Base-by-base conservation (phyloP, 345 rosid species). In the Raphanus raphanistrum region DNA sequence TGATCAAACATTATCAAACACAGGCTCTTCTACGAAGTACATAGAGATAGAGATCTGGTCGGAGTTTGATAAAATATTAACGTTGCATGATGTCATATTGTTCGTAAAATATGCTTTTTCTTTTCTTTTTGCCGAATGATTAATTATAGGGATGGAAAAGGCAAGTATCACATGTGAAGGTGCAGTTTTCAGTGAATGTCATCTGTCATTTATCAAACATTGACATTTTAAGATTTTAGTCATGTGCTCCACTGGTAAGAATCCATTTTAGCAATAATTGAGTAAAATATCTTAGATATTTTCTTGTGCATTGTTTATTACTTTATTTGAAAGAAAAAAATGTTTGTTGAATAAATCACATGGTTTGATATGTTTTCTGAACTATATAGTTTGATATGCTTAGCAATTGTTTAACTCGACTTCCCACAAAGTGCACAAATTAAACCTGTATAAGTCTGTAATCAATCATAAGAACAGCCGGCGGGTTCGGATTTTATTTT, bases 231-330 rank as follows among this genome's bases (percentile, higher is more conserved):
- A 38, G 35, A 16, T 55, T 63, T 36, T 54, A 55, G 71, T 50
- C 80, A 77, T 71, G 80, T 71, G 80, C 80, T 71, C 59, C 50
- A 17, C 66, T 38, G 35, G 59, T 26, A 63, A 69, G 68, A 48
- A 69, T 71, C 50, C 16, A 0, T 63, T 70, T 29, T 57, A 63
- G 16, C 71, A 78, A 71, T 78, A 57, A 78, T 78, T 78, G 76
- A 71, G 72, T 78, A 55, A 77, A 64, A 68, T 71, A 77, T 77
- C 81, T 70, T 71, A 77, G 81, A 77, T 70, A 77, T 77, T 77
- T 70, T 4, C 6, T 13, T 8, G 12, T 48, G 57, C 48, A 63
- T 11, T 63, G 33, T 52, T 41, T 31, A 21, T 21, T 21, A 21
- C 21, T 21, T 21, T 21, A 11, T 6, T 33, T 38, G 45, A 28